Evolutionary conservation across 345 rosid genomes (phyloP).

Genomic region (Pistacia vera): DNA sequence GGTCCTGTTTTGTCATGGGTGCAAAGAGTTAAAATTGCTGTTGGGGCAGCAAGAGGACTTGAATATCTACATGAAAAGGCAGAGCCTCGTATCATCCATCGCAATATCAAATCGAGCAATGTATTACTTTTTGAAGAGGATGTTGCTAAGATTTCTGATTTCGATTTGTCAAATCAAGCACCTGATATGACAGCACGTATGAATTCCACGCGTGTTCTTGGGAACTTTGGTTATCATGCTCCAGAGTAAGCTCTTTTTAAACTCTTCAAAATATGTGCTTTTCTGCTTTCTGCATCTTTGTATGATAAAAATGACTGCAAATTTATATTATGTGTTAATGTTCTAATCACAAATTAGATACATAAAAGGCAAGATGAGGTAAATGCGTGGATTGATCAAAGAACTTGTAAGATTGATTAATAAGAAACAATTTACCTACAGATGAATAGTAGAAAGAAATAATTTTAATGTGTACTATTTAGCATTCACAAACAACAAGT

Average conservation of each 20-base stretch:
- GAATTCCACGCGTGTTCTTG: slow-evolving; percentile 92
- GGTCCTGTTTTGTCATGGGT: slow-evolving; percentile 87
- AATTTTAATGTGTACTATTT: not conserved
- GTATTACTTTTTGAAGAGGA: slow-evolving; percentile 78
- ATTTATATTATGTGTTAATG: not conserved
- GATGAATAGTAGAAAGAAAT: not conserved
- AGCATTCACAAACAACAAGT: not conserved
- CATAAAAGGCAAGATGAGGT: slow-evolving; percentile 1
- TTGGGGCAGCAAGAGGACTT: slow-evolving; percentile 89
- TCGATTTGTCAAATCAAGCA: slow-evolving; percentile 91
- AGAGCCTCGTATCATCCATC: slow-evolving; percentile 73
- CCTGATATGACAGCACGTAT: slow-evolving; percentile 93
- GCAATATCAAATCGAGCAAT: slow-evolving; percentile 90
- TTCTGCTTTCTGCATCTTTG: not conserved
- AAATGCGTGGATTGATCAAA: too few relatives aligned
- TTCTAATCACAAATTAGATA: not conserved
- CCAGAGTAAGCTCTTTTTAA: slow-evolving; percentile 72
- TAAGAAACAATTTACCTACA: not conserved
- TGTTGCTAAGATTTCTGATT: slow-evolving; percentile 91
- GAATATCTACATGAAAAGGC: slow-evolving; percentile 94
- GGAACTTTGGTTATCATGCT: slow-evolving; percentile 97
- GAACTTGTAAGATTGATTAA: not conserved
- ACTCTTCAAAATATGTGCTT: slow-evolving; percentile 5
- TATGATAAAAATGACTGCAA: not conserved
- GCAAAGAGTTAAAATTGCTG: slow-evolving; percentile 93